These are phyloP conservation scores for Penicillium glabrum DNA, from an alignment of 2,329 filamentous ascomycete species.

Conservation along the genomic window DNA sequence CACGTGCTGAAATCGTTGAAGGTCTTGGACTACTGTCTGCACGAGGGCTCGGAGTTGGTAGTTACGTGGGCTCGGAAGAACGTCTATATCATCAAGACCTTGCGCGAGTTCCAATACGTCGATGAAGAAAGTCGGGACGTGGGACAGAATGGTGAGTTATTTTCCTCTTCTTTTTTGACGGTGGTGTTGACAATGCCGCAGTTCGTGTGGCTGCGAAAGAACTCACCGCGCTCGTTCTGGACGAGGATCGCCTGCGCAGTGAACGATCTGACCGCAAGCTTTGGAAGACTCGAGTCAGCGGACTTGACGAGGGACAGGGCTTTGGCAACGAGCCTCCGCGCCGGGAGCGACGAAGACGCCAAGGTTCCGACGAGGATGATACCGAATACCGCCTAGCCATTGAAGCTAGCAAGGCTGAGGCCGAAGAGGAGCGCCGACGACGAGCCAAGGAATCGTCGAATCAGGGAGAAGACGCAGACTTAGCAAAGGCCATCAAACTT, in stretches of 20 bases:
- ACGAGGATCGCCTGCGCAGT: slow-evolving; percentile 86
- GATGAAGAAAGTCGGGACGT: slow-evolving; percentile 96
- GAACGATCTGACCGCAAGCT: slow-evolving; percentile 89
- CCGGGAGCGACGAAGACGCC: slow-evolving; percentile 49
- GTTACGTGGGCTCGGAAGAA: slow-evolving; percentile 98
- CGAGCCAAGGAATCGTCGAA: slow-evolving; percentile 55
- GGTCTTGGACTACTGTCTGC: slow-evolving; percentile 94
- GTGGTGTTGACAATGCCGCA: slow-evolving; percentile 40
- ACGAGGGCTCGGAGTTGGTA: slow-evolving; percentile 93
- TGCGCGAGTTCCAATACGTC: slow-evolving; percentile 94
- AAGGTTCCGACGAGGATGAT: slow-evolving; percentile 73
- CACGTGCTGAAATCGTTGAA: slow-evolving; percentile 97
- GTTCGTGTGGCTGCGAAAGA: slow-evolving; percentile 96
- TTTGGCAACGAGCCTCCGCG: slow-evolving; percentile 43
- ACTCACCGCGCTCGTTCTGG: slow-evolving; percentile 83
- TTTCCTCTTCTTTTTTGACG: background rate
- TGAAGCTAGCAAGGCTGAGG: slow-evolving; percentile 92
- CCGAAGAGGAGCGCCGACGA: slow-evolving; percentile 84
- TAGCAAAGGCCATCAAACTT: slow-evolving; percentile 91
- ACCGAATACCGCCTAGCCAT: slow-evolving; percentile 86
- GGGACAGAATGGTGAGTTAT: slow-evolving; percentile 81
- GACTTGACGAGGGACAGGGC: slow-evolving; percentile 74
- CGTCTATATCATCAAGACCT: slow-evolving; percentile 96
- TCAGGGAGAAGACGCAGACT: slow-evolving; percentile 81
- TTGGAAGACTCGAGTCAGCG: slow-evolving; percentile 95